Conservation (phyloP, 495 filamentous ascomycete genomes). For the Penicillium egyptiacum region DNA sequence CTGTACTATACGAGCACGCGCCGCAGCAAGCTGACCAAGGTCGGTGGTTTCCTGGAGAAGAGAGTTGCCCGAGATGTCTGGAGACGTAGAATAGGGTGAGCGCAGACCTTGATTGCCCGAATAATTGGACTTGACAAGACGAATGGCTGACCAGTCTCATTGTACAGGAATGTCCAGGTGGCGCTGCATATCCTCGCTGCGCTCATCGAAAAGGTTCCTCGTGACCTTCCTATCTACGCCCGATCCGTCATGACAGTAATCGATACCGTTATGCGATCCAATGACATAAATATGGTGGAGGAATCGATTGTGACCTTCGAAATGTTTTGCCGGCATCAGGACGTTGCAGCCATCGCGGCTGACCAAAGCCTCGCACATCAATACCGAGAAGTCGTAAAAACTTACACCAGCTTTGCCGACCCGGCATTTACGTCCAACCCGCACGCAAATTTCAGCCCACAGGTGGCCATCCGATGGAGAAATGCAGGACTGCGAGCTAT, state of each 20-base stretch:
- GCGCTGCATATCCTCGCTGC: conserved; percentile 85
- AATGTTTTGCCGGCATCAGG: conserved; percentile 78
- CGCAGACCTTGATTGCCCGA: conserved; percentile 14
- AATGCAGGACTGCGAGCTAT: conserved; percentile 78
- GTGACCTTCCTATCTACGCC: conserved; percentile 85
- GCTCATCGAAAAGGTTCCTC: conserved; percentile 86
- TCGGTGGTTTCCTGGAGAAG: conserved; percentile 87
- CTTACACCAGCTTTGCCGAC: conserved; percentile 75
- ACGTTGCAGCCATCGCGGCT: conserved; percentile 70
- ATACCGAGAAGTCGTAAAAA: conserved; percentile 73
- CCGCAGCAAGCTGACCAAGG: conserved; percentile 89
- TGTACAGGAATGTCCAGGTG: conserved; percentile 80
- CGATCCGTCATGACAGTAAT: conserved; percentile 76
- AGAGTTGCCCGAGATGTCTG: conserved; percentile 85
- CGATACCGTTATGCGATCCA: conserved; percentile 70
- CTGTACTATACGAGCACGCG: conserved; percentile 94
- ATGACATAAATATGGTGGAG: conserved; percentile 86
- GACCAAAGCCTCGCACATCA: conserved; percentile 81
- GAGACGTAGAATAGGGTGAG: conserved; percentile 76
- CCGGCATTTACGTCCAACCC: conserved; percentile 32
- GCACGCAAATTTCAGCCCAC: conserved; percentile 55
- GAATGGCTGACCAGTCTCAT: conserved; percentile 9
- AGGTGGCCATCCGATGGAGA: conserved; percentile 79
- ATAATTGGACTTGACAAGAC: background rate
- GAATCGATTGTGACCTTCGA: conserved; percentile 80